Conservation (phyloP, 2,329 filamentous ascomycete genomes). For the Stagonosporopsis vannaccii region DNA sequence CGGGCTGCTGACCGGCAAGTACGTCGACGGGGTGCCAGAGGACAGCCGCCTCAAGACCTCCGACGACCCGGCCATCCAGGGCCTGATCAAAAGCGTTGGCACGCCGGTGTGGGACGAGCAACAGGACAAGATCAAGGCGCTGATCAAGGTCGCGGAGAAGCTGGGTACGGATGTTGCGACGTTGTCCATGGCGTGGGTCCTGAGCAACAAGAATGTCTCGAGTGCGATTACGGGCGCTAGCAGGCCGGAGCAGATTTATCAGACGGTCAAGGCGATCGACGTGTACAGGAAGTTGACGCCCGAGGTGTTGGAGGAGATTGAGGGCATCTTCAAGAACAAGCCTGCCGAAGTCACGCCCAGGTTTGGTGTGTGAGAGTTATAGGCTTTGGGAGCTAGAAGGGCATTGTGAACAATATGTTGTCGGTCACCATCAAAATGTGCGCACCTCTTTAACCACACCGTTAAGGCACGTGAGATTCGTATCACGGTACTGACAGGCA, state of each 20-base stretch:
- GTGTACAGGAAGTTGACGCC: slow-evolving; percentile 54
- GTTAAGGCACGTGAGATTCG: too few relatives aligned
- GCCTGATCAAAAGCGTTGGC: slow-evolving; percentile 49
- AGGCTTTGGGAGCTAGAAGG: too few relatives aligned
- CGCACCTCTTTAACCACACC: too few relatives aligned
- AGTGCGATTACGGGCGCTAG: slow-evolving; percentile 41
- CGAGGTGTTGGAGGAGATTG: slow-evolving; percentile 55
- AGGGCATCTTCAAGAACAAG: slow-evolving; percentile 44
- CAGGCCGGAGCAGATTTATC: slow-evolving; percentile 41
- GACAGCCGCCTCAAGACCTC: slow-evolving; percentile 64
- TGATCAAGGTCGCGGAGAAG: slow-evolving; percentile 65
- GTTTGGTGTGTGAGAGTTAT: slow-evolving; percentile 27
- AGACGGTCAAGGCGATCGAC: slow-evolving; percentile 54
- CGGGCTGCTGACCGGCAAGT: slow-evolving; percentile 67
- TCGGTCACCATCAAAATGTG: too few relatives aligned
- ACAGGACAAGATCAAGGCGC: slow-evolving; percentile 63
- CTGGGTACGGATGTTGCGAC: slow-evolving; percentile 64
- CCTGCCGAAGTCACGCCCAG: slow-evolving; percentile 33
- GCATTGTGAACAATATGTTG: too few relatives aligned
- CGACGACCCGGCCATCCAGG: slow-evolving; percentile 63
- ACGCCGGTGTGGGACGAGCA: slow-evolving; percentile 62
- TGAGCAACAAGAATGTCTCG: slow-evolving; percentile 42
- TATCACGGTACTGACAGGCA: too few relatives aligned
- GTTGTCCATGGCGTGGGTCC: slow-evolving; percentile 47
- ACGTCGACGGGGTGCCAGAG: slow-evolving; percentile 66